phyloP scores from a whole-genome alignment of 2,329 filamentous ascomycete genomes.

The Dactylellina sp. region DNA sequence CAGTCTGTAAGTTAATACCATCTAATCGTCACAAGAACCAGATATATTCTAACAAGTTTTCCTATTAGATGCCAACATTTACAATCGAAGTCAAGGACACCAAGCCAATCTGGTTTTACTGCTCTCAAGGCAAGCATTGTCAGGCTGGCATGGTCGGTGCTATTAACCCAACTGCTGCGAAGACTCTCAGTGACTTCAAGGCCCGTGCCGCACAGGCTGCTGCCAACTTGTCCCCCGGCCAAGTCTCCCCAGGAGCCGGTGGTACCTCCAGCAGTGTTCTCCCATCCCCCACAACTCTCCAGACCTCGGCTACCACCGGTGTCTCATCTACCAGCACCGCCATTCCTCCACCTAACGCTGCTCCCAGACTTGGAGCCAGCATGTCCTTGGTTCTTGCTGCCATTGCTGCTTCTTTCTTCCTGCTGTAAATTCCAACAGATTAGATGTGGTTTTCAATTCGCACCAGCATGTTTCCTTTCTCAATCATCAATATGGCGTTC shows the following conservation, averaged over 20 bases:
- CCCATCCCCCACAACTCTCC: conserved; percentile 35
- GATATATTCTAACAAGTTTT: conserved; percentile 38
- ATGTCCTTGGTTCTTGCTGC: conserved; percentile 52
- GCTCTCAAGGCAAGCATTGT: conserved; percentile 79
- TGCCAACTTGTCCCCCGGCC: conserved; percentile 65
- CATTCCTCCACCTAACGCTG: conserved; percentile 35
- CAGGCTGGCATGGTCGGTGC: conserved; percentile 80
- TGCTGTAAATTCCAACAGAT: conserved; percentile 37
- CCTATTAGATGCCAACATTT: conserved; percentile 68
- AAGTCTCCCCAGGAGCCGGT: conserved; percentile 53
- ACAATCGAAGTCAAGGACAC: conserved; percentile 76
- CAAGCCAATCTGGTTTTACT: conserved; percentile 82
- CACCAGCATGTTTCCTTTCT: conserved; percentile 48
- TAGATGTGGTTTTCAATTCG: conserved; percentile 35
- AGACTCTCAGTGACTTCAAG: conserved; percentile 59
- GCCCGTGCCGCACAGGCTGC: conserved; percentile 63
- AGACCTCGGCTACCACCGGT: conserved; percentile 30
- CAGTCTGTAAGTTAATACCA: conserved; percentile 68
- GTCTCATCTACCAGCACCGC: conserved; percentile 15
- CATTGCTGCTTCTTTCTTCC: conserved; percentile 56
- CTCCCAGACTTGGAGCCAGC: conserved; percentile 38
- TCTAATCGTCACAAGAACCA: background rate
- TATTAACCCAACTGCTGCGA: conserved; percentile 71
- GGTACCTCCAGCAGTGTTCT: conserved; percentile 31
- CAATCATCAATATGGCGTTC: conserved; percentile 36